A percentile compares a stretch with the other conserved stretches of the same genome.
phyloP scores from a whole-genome alignment of 2,329 filamentous ascomycete species.

The Aspergillus ruber region DNA sequence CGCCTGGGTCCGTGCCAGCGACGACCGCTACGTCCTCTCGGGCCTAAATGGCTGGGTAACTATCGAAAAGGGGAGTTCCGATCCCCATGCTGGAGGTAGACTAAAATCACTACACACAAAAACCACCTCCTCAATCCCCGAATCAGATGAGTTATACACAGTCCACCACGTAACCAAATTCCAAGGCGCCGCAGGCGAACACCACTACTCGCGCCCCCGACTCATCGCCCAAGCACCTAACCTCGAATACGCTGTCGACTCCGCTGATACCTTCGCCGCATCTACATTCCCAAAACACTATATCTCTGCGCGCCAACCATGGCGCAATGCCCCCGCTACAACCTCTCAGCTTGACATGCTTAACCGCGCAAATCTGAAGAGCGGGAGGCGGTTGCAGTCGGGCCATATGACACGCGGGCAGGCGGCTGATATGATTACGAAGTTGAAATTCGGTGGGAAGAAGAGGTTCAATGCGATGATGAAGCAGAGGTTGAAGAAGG shows the following conservation, averaged over 20 bases:
- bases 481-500: conserved; percentile 7
- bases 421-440: conserved; percentile 86
- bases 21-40: conserved; percentile 63
- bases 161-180: conserved; percentile 30
- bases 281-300: conserved; percentile 61
- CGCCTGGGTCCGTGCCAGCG: conserved; percentile 76
- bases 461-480: conserved; percentile 51
- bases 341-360: conserved; percentile 42
- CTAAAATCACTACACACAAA: conserved; percentile 21
- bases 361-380: conserved; percentile 29
- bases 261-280: conserved; percentile 72
- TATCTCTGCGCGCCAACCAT: conserved; percentile 59
- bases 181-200: conserved; percentile 25
- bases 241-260: conserved; percentile 71
- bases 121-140: background rate
- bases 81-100: conserved; percentile 22
- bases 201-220: conserved; percentile 62
- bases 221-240: conserved; percentile 59
- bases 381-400: conserved; percentile 7
- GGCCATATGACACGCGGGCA: conserved; percentile 66
- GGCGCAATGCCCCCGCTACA: conserved; percentile 63
- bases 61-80: conserved; percentile 35
- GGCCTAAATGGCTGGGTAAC: conserved; percentile 57
- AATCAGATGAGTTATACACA: conserved; percentile 14
- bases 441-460: conserved; percentile 75